A percentile compares a stretch with the other conserved stretches of the same genome.
Conservation (phyloP, 495 filamentous ascomycete species). For the Aspergillus panamensis region DNA sequence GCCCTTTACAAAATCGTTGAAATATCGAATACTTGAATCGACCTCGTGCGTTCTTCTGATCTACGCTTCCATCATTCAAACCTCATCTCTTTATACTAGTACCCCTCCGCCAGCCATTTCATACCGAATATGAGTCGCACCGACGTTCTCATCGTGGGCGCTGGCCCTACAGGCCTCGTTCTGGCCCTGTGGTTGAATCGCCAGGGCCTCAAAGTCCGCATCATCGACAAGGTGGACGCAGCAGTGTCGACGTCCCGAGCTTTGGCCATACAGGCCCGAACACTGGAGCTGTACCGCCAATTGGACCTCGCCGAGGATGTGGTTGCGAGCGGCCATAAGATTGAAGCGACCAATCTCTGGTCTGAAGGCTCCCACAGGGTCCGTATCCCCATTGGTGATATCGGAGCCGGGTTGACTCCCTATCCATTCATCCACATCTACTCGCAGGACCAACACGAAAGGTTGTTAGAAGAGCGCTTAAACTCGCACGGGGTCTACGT, state of each 20-base stretch:
- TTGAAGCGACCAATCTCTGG: conserved; percentile 39
- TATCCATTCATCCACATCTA: conserved; percentile 33
- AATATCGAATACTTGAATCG: not conserved
- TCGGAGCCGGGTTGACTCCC: conserved; percentile 31
- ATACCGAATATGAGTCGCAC: conserved; percentile 17
- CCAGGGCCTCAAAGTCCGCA: conserved; percentile 33
- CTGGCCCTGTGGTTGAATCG: conserved; percentile 38
- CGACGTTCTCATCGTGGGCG: conserved; percentile 41
- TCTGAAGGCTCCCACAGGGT: conserved; percentile 23
- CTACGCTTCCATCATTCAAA: not conserved
- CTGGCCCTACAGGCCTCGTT: conserved; percentile 41
- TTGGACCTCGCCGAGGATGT: conserved; percentile 36
- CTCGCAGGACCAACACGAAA: conserved; percentile 38
- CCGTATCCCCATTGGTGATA: conserved; percentile 24
- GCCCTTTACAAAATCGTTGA: not conserved
- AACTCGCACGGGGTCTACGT: conserved; percentile 32
- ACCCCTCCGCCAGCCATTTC: no score
- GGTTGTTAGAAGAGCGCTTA: conserved; percentile 31
- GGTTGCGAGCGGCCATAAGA: conserved; percentile 29
- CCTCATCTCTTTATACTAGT: not conserved
- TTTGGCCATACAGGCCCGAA: conserved; percentile 39
- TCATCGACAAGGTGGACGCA: conserved; percentile 33
- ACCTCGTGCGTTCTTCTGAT: not conserved
- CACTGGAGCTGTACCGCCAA: conserved; percentile 41
- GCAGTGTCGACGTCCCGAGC: conserved; percentile 35